Evolutionary conservation across 1,284 basidiomycete genomes (phyloP).

Genomic region (Lignosus rhinocerotis): DNA sequence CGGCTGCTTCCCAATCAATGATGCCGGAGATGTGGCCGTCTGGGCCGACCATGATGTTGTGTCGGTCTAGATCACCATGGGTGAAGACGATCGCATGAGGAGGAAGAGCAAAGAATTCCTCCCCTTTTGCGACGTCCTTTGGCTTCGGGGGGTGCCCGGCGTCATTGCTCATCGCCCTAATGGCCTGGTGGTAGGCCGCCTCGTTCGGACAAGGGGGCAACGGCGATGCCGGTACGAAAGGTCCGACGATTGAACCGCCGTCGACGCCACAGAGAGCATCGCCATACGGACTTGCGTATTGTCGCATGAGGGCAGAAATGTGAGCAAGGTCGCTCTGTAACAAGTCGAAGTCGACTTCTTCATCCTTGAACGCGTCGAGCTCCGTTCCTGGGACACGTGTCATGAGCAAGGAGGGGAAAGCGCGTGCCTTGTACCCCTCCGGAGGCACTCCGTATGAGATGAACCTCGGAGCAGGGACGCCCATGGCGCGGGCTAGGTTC

Average conservation of each 20-base stretch:
- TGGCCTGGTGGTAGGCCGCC: conserved; percentile 6
- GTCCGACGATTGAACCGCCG: conserved; percentile 5
- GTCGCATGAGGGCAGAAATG: conserved; percentile 12
- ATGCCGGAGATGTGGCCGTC: conserved; percentile 10
- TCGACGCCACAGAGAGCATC: conserved; percentile 15
- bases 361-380: neutral
- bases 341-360: conserved; percentile 7
- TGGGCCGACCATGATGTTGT: conserved; percentile 9
- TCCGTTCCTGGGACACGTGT: conserved; percentile 7
- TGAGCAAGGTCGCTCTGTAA: conserved; percentile 5
- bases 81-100: conserved; percentile 17
- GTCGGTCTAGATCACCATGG: conserved; percentile 8
- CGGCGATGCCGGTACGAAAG: conserved; percentile 2
- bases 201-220: conserved; percentile 3
- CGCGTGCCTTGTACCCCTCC: neutral
- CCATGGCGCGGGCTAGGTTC: conserved; percentile 18
- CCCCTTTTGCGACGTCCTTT: neutral
- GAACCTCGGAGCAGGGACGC: conserved; percentile 19
- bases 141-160: too few species aligned
- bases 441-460: conserved; percentile 14
- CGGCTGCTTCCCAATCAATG: conserved; percentile 9
- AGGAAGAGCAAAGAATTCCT: conserved; percentile 4
- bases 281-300: conserved; percentile 12
- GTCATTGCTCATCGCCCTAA: neutral
- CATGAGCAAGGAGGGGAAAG: conserved; percentile 19